Conservation (phyloP, 179 eudicot genomes). For the Beta corolliflora region DNA sequence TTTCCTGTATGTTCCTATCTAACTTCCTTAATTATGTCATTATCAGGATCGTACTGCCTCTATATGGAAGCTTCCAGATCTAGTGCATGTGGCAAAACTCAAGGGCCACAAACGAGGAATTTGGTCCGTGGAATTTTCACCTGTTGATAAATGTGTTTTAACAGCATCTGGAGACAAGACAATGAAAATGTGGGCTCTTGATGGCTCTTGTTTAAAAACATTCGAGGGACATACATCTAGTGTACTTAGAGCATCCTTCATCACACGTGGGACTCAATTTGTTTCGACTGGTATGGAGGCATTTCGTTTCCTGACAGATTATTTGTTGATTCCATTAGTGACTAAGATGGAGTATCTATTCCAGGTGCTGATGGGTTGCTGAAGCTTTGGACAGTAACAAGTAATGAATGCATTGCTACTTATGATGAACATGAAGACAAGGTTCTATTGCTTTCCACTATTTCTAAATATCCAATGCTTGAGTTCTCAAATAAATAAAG, state of each 20-base stretch:
- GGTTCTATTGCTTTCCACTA: conserved; percentile 37
- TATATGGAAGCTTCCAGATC: conserved; percentile 91
- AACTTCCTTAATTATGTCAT: conserved; percentile 4
- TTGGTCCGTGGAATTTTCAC: conserved; percentile 97
- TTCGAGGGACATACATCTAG: conserved; percentile 97
- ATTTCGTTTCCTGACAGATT: conserved; percentile 15
- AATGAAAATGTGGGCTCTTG: conserved; percentile 89
- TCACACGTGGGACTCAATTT: conserved; percentile 83
- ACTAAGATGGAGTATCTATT: conserved; percentile 19
- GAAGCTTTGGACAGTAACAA: conserved; percentile 87
- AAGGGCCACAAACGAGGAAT: conserved; percentile 95
- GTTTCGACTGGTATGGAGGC: conserved; percentile 77
- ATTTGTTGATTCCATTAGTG: background rate
- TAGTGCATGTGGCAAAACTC: conserved; percentile 61
- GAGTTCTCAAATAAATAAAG: background rate
- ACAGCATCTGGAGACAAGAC: conserved; percentile 98
- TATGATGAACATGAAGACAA: conserved; percentile 95
- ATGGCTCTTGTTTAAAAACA: conserved; percentile 91
- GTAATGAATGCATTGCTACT: conserved; percentile 85
- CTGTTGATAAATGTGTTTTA: conserved; percentile 88
- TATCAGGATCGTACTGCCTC: conserved; percentile 91
- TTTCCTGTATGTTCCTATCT: conserved; percentile 9
- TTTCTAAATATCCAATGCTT: background rate
- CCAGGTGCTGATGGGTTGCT: conserved; percentile 93
- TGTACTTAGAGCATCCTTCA: conserved; percentile 80